A percentile compares a stretch with the other conserved stretches of the same genome.
Evolutionary conservation across 306 rosid species (phyloP).

Genomic region (Cucumis melo): DNA sequence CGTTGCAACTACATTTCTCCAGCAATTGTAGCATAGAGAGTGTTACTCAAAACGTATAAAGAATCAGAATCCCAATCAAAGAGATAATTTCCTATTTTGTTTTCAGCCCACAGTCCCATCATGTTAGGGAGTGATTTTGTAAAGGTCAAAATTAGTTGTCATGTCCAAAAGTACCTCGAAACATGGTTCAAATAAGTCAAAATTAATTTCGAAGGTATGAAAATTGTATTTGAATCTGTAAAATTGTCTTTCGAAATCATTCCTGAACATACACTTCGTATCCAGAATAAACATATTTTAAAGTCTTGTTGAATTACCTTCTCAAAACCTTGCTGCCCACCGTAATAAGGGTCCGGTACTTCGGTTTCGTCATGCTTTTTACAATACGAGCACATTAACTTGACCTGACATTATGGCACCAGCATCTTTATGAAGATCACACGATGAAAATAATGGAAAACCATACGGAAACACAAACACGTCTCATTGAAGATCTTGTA

Average conservation of each 20-base stretch:
- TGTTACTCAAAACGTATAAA: neutral
- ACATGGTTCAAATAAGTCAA: too few relatives aligned
- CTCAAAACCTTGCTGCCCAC: constrained; percentile 83
- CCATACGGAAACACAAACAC: neutral
- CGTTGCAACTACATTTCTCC: neutral
- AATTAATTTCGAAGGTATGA: too few relatives aligned
- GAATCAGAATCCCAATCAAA: neutral
- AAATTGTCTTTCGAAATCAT: too few relatives aligned
- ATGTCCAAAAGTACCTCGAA: too few relatives aligned
- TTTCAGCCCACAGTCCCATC: neutral
- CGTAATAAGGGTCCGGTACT: constrained; percentile 92
- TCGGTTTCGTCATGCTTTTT: constrained; percentile 61
- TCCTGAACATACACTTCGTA: neutral
- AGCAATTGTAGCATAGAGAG: neutral
- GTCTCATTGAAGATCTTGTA: neutral
- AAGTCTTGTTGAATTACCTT: constrained; percentile 34
- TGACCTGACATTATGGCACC: constrained; percentile 36
- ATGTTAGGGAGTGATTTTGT: too few relatives aligned
- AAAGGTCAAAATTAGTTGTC: too few relatives aligned
- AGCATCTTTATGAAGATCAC: neutral
- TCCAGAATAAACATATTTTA: neutral
- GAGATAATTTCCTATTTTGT: neutral
- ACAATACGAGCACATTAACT: constrained; percentile 84
- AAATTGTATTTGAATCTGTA: too few relatives aligned
- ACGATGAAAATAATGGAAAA: neutral